A percentile compares a stretch with the other conserved stretches of the same genome.
These are phyloP conservation scores for Coleophoma crateriformis DNA, from an alignment of 2,329 filamentous ascomycete genomes.

Conservation along the genomic window DNA sequence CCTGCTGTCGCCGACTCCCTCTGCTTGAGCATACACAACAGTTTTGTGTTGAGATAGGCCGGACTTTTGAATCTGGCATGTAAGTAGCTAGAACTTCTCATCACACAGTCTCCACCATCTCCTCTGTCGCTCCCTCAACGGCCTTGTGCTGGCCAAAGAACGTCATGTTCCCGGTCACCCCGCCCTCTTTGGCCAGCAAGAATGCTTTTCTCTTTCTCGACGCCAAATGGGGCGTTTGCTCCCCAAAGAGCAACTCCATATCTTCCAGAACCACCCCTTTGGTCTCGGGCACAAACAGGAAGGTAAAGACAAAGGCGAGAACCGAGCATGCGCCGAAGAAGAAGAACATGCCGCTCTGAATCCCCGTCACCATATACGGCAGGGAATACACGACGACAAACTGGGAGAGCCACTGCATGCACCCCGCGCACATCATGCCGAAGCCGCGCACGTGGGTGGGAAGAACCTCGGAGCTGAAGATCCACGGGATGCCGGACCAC, in stretches of 20 bases:
- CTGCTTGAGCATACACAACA: no score
- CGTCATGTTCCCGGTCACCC: no score
- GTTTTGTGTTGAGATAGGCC: no score
- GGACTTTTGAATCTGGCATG: no score
- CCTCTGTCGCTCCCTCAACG: no score
- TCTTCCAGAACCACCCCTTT: conserved; percentile 62
- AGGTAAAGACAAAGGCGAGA: conserved; percentile 33
- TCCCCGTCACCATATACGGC: neutral
- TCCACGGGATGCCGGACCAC: conserved; percentile 34
- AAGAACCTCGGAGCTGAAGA: conserved; percentile 35
- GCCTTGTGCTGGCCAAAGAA: no score
- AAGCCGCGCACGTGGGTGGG: conserved; percentile 29
- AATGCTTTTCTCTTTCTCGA: no score
- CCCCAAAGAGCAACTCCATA: conserved; percentile 30
- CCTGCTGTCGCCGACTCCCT: no score
- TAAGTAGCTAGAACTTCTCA: no score
- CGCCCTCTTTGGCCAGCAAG: no score
- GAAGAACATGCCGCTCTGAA: neutral
- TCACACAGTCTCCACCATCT: no score
- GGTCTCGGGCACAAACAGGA: conserved; percentile 57
- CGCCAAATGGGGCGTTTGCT: no score
- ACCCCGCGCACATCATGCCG: neutral
- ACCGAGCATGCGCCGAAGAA: neutral
- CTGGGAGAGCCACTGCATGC: neutral
- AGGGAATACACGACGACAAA: neutral